Base-by-base conservation (phyloP, 2,329 filamentous ascomycete genomes). In the Lasiodiplodia gonubiensis region DNA sequence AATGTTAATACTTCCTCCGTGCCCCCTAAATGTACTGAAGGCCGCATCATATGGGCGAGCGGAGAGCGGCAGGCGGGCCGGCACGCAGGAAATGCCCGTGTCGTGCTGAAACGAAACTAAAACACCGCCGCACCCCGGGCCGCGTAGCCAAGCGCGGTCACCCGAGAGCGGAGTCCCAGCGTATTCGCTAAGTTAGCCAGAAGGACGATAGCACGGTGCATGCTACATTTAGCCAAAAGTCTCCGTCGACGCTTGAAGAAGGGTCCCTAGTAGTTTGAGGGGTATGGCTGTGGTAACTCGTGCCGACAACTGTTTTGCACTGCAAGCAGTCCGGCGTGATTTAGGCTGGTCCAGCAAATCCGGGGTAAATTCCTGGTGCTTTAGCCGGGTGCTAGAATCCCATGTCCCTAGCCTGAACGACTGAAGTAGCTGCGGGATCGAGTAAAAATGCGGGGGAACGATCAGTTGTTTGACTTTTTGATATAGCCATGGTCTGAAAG, bases 21-120 rank as follows among this genome's bases (percentile, higher is more conserved):
- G 30, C 3, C 59, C 27, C 55, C 23, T 35, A 35, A 61, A 18
- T 23, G 25, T 30, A 51, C 49, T 37, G 21, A 48, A 37, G 59
- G 59, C 46, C 35, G 59, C 59, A 52, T 63, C 59, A 63, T 63
- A 63, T 63, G 46, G 46, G 51, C 30, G 59, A 52, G 21, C 59
- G 59, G 59, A 51, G 27, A 25, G 25, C 42, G 59, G 59, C 35
- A 51, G n/a, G 35, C 59, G 59, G 59, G 42, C 59, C 59, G 59
- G n/a, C 16, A 49, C 57, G 42, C 57, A 42, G 46, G 33, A 46
- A 25, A 51, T 23, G 59, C 46, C 51, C 49, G 46, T 25, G 42
- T 23, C 14, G 27, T 51, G 42, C 42, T 63, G 59, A 63, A 51
- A 37, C 59, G 30, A 63, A 37, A 51, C 30, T 37, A 52, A 63